Base-by-base conservation (phyloP, 495 filamentous ascomycete species). In the Pseudoneurospora amorphoporcata region DNA sequence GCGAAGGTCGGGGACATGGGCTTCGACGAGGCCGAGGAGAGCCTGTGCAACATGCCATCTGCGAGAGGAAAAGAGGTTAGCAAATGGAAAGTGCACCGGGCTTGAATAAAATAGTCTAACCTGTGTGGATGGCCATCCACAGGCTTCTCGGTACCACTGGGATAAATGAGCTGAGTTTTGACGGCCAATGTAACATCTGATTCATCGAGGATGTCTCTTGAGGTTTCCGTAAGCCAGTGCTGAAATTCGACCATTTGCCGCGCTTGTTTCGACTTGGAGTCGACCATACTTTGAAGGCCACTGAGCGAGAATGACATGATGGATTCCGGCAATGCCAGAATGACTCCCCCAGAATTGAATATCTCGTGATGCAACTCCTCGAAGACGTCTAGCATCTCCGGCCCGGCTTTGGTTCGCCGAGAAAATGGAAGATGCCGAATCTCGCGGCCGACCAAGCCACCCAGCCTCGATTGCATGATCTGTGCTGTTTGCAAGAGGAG, bases 191-290 rank as follows among this genome's bases (percentile, higher is more conserved):
- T 87, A 39, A 83, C 83, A 70, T 90, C 88, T 8, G 82, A 87
- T 71, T 90, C 88, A 74, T 89, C 88, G 0, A 90, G 75, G 1
- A 90, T 78, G 76, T 90, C 88, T 10, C 87, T 82, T 40, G 78
- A 83, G 38, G 72, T 73, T 0, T 72, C 19, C 32, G 82, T 77
- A 4, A 90, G 61, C 87, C 87, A 88, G 5, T 45, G 68, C 72
- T 90, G 85, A 4, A 85, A 77, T 32, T 73, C 77, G 53, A 84
- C 79, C 80, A 88, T 85, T 9, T 73, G 70, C 4, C 16, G 71
- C 0, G 86, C 87, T 70, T 82, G 70, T 23, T 38, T 65, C 16
- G 37, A 38, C 12, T 35, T 47, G 29, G 58, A 71, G 43, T 71
- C 70, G 32, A 43, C 70, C 17, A 71, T 61, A 16, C 70, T 61